Percentiles rank a stretch among this genome's conserved stretches.
These are phyloP conservation scores for Tuber microsphaerosporum DNA, from an alignment of 495 filamentous ascomycete genomes.

Conservation along the genomic window DNA sequence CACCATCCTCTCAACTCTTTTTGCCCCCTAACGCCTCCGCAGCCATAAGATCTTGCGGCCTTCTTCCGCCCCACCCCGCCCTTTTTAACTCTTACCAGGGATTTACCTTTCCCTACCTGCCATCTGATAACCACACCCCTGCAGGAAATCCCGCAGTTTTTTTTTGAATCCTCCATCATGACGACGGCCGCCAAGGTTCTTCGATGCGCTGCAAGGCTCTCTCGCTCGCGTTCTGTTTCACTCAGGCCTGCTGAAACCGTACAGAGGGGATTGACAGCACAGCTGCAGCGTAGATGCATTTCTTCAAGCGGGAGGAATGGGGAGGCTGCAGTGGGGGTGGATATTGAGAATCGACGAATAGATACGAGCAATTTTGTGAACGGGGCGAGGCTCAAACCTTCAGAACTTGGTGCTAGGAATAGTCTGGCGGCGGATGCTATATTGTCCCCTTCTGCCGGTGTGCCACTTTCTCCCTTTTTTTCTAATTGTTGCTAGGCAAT, in stretches of 20 bases:
- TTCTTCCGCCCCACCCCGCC: not conserved
- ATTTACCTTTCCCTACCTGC: not conserved
- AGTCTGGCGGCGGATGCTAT: constrained; percentile 32
- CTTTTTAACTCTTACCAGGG: not conserved
- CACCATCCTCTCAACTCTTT: not conserved
- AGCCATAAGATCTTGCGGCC: not conserved
- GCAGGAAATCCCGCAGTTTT: constrained; percentile 4
- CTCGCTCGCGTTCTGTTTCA: constrained; percentile 16
- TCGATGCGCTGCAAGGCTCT: constrained; percentile 22
- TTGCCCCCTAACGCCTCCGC: not conserved
- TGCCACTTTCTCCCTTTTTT: not conserved
- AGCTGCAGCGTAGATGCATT: constrained; percentile 22
- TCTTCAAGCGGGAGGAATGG: constrained; percentile 23
- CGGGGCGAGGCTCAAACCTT: constrained; percentile 29
- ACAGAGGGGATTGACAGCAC: not conserved
- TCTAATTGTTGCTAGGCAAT: not conserved
- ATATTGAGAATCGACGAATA: constrained; percentile 32
- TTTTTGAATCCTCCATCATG: constrained; percentile 17
- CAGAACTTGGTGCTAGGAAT: constrained; percentile 18
- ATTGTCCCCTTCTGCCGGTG: constrained; percentile 40
- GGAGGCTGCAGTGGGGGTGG: constrained; percentile 27
- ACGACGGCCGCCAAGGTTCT: constrained; percentile 32
- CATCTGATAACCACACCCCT: constrained; percentile 18
- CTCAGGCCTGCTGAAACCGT: constrained; percentile 10
- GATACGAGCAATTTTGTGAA: constrained; percentile 31